These are phyloP conservation scores for Camellia lanceoleosa DNA, from an alignment of 148 eudicot genomes.

Conservation along the genomic window DNA sequence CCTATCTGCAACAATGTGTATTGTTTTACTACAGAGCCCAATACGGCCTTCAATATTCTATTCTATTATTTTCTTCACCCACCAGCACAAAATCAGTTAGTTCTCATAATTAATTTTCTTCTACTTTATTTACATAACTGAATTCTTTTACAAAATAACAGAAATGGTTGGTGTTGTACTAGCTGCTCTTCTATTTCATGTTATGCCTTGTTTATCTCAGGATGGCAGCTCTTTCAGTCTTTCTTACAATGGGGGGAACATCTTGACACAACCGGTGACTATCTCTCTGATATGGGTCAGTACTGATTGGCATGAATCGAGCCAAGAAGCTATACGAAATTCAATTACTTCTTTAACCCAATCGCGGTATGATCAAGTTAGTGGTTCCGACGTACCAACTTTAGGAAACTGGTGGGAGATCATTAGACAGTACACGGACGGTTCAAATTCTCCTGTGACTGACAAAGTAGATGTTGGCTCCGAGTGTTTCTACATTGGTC, in stretches of 20 bases:
- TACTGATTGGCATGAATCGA: background rate
- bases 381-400: slow-evolving; percentile 1
- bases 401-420: slow-evolving; percentile 5
- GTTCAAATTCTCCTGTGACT: background rate
- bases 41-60: too few species aligned
- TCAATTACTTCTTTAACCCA: background rate
- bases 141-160: background rate
- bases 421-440: background rate
- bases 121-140: background rate
- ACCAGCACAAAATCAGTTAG: background rate
- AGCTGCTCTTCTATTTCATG: background rate
- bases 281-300: background rate
- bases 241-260: background rate
- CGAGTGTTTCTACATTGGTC: slow-evolving; percentile 1
- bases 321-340: slow-evolving; percentile 1
- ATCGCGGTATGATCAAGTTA: background rate
- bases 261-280: background rate
- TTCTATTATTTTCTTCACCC: background rate
- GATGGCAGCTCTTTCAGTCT: background rate
- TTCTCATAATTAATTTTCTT: background rate
- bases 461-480: background rate
- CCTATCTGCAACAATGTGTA: background rate
- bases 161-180: slow-evolving; percentile 2
- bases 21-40: background rate
- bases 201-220: background rate